These are phyloP conservation scores for Eimeria brunetti DNA, from an alignment of 169 alveolate species.

Conservation along the genomic window DNA sequence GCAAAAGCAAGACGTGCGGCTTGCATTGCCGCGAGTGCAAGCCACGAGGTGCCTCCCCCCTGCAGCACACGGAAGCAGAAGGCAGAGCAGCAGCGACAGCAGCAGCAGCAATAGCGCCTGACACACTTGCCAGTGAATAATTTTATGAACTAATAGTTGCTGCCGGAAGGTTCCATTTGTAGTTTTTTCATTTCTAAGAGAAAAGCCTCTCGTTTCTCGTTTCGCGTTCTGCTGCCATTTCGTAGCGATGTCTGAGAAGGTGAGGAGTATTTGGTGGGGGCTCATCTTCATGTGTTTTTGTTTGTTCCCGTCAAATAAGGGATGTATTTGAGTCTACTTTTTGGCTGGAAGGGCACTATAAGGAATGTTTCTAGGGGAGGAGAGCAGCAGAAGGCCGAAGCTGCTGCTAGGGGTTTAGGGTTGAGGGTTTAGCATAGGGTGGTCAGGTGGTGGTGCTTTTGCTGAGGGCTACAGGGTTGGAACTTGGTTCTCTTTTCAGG, in stretches of 20 bases:
- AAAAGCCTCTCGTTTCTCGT: neutral
- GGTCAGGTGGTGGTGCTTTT: neutral
- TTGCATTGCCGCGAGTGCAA: neutral
- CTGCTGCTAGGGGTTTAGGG: neutral
- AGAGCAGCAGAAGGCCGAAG: neutral
- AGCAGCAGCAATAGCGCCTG: neutral
- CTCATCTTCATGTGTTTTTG: neutral
- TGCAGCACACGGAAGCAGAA: constrained; percentile 36
- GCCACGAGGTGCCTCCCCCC: constrained; percentile 6
- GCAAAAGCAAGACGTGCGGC: neutral
- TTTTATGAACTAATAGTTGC: neutral
- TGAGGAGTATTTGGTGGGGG: neutral
- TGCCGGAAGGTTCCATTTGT: neutral
- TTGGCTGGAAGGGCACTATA: neutral
- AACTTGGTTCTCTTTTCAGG: neutral
- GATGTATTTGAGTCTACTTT: neutral
- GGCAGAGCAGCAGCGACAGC: neutral
- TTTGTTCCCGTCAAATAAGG: neutral
- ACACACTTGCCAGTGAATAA: neutral
- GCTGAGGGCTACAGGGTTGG: neutral
- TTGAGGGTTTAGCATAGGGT: neutral
- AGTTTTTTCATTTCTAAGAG: neutral
- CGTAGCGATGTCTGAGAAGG: constrained; percentile 27
- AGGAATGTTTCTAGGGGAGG: no score
- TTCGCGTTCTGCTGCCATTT: neutral